Percentiles rank a stretch among this genome's conserved stretches.
Conservation (phyloP, 192 early-diverging fungal genomes). For the Umbelopsis vinacea region DNA sequence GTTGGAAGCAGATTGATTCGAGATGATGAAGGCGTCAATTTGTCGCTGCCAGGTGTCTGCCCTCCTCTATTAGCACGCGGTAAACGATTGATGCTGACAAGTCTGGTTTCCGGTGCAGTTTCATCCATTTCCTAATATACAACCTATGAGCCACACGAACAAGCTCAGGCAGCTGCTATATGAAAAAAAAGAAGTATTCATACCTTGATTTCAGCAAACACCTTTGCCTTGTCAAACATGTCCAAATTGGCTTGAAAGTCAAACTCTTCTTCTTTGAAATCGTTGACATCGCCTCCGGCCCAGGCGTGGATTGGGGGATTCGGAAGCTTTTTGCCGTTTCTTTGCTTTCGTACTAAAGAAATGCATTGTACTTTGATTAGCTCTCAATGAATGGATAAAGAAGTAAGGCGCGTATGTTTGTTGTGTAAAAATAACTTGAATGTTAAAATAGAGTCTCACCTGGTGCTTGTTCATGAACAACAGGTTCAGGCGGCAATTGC, state of each 20-base stretch:
- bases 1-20: conserved; percentile 49
- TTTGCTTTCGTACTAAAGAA: not conserved
- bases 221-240: conserved; percentile 73
- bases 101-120: conserved; percentile 70
- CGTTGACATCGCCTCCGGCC: conserved; percentile 63
- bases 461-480: not conserved
- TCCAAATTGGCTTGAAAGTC: conserved; percentile 67
- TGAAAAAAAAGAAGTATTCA: not conserved
- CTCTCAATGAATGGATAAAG: no score
- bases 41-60: conserved; percentile 43
- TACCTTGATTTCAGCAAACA: conserved; percentile 50
- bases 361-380: not conserved
- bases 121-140: conserved; percentile 59
- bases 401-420: no score
- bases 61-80: conserved; percentile 22
- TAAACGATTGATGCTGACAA: conserved; percentile 74
- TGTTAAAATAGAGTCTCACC: not conserved
- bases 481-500: not conserved
- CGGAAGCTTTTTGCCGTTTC: not conserved
- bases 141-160: not conserved
- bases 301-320: conserved; percentile 44
- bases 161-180: not conserved
- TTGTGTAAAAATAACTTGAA: no score
- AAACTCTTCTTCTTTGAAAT: conserved; percentile 65
- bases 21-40: not conserved